Evolutionary conservation across 805 yeast genomes (phyloP), one percentile per base, ranked within the genome.

Genomic region (Zygoascus ofunaensis): DNA sequence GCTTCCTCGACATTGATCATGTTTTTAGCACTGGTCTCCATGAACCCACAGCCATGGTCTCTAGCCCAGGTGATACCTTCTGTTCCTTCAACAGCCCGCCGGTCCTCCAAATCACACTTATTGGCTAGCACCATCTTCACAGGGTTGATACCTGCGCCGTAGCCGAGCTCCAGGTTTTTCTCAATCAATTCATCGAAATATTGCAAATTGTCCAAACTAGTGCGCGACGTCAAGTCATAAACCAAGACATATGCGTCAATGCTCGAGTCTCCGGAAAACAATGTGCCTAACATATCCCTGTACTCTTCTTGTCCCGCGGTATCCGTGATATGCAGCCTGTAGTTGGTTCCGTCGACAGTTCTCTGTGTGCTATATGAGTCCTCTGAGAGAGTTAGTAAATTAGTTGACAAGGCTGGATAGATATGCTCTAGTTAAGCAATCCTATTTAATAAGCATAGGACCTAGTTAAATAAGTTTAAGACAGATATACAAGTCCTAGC

Each of bases 21-120:
- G 55, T 82, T 83, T 61, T 86, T 86, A 15, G 96, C 95, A 41
- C 87, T 77, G 3, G 96, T 87, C 64, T 87, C 97, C 62, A 86
- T 73, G 61, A 87, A 87, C 34, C 84, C 85, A 46, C 80, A 73
- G 44, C 71, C 69, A 55, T 81, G 78, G 45, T 70, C 66, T 47
- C 73, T 70, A 33, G 90, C 89, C 55, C 84, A 69, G 35, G 59
- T 59, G 33, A 63, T 52, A 8, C 78, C 80, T 58, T 79, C 81
- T 14, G 65, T 71, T 28, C 63, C 62, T 21, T 75, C 64, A 14
- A 81, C 83, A 47, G 70, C 74, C 47, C 86, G 74, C 44, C 77
- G 70, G 44, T 68, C 71, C 40, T 69, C 68, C 42, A 81, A 66
- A 61, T 81, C 89, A 44, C 74, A 64, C 59, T 82, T 82, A 59